Conservation (phyloP, 1,139 yeast genomes). For the Yamadazyma atmosphaerica region DNA sequence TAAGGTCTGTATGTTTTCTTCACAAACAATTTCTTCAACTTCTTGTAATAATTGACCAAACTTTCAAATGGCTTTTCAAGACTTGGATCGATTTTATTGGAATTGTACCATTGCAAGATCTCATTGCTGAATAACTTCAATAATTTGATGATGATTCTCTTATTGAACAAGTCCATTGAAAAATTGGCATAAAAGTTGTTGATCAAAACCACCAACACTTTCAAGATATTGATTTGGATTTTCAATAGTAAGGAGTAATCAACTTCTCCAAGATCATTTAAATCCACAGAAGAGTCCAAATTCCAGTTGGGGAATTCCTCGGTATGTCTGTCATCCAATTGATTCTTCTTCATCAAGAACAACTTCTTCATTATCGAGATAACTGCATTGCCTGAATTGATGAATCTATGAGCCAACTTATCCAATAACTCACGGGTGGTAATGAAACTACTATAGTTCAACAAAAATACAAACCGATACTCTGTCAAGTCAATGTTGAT, state of each 20-base stretch:
- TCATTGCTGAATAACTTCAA: slow-evolving; percentile 71
- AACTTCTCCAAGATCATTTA: slow-evolving; percentile 43
- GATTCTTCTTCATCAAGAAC: slow-evolving; percentile 13
- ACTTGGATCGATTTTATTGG: slow-evolving; percentile 41
- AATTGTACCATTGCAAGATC: slow-evolving; percentile 68
- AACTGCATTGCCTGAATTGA: slow-evolving; percentile 50
- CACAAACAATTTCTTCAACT: slow-evolving; percentile 70
- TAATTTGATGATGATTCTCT: slow-evolving; percentile 62
- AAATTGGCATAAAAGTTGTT: slow-evolving; percentile 76
- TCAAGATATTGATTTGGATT: slow-evolving; percentile 81
- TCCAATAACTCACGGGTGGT: slow-evolving; percentile 45
- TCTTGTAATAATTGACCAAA: slow-evolving; percentile 61
- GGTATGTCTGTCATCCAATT: slow-evolving; percentile 3
- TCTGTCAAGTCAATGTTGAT: slow-evolving; percentile 45
- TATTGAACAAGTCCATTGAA: slow-evolving; percentile 64
- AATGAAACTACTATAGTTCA: slow-evolving; percentile 44
- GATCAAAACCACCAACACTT: slow-evolving; percentile 71
- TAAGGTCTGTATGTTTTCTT: slow-evolving; percentile 77
- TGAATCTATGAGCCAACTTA: slow-evolving; percentile 43
- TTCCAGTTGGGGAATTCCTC: slow-evolving; percentile 57
- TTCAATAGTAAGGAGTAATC: slow-evolving; percentile 61
- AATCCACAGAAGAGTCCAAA: slow-evolving; percentile 34
- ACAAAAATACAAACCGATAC: slow-evolving; percentile 44
- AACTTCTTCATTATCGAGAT: slow-evolving; percentile 44
- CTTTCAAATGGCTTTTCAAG: slow-evolving; percentile 48